Evolutionary conservation across 441 rosid species (phyloP).

Genomic region (Populus hybrid): DNA sequence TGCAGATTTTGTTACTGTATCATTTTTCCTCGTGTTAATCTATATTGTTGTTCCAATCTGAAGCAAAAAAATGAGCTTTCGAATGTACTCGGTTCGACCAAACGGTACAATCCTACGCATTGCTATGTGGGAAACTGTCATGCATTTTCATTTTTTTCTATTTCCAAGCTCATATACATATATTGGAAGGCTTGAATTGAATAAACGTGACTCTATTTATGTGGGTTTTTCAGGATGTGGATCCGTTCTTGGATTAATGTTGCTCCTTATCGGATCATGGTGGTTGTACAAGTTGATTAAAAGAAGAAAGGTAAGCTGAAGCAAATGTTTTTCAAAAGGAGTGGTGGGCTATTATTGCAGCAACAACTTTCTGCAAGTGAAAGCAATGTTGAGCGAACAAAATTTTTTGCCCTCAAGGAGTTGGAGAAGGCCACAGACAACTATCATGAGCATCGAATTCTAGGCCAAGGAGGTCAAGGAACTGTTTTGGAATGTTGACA

Average conservation of each 20-base stretch:
- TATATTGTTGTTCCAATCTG: too few species aligned
- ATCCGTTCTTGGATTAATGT: background rate
- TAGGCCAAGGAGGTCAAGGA: slow-evolving; percentile 2
- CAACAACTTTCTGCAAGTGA: background rate
- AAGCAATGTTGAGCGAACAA: background rate
- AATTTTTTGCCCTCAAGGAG: background rate
- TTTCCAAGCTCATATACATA: too few species aligned
- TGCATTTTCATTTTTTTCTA: too few species aligned
- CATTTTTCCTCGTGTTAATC: too few species aligned
- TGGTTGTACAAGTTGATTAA: background rate
- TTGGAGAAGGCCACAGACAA: slow-evolving; percentile 2
- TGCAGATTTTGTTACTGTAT: too few species aligned
- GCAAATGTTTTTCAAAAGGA: background rate
- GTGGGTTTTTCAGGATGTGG: too few species aligned
- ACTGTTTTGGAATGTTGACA: background rate
- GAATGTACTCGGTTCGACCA: too few species aligned
- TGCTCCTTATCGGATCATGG: background rate
- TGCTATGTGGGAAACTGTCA: too few species aligned
- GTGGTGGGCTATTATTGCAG: background rate
- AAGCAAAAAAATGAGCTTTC: too few species aligned
- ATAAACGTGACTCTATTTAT: too few species aligned
- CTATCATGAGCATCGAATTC: background rate
- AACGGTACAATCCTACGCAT: too few species aligned
- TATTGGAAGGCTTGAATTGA: too few species aligned
- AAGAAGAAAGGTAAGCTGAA: background rate